Conservation (phyloP, 2,329 filamentous ascomycete genomes). For the Arthrobotrys sphaeroides region DNA sequence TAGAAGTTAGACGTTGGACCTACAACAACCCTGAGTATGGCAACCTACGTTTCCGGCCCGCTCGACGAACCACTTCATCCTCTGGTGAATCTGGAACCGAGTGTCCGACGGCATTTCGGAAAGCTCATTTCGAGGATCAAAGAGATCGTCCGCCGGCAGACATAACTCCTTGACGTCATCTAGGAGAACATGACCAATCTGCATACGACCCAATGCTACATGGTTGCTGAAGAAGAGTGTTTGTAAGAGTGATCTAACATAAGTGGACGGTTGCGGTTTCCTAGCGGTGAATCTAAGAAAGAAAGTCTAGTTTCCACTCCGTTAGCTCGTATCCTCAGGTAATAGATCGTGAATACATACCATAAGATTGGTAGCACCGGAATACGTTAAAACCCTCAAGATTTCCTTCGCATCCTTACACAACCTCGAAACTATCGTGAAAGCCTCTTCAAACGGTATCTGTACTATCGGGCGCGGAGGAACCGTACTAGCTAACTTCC, state of each 20-base stretch:
- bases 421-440: conserved; percentile 74
- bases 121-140: conserved; percentile 78
- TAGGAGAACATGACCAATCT: conserved; percentile 78
- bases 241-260: conserved; percentile 81
- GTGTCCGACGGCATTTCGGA: conserved; percentile 78
- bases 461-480: conserved; percentile 90
- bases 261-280: conserved; percentile 83
- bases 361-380: conserved; percentile 74
- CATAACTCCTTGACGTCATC: conserved; percentile 82
- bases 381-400: conserved; percentile 73
- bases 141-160: conserved; percentile 74
- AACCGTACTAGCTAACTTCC: conserved; percentile 90
- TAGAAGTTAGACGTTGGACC: conserved; percentile 29
- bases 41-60: conserved; percentile 64
- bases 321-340: conserved; percentile 8
- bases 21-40: neutral
- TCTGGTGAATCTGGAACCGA: conserved; percentile 75
- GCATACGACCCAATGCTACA: conserved; percentile 73
- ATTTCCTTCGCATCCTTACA: conserved; percentile 77
- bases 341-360: conserved; percentile 63
- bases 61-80: conserved; percentile 75
- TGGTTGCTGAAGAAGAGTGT: conserved; percentile 78
- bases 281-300: conserved; percentile 60
- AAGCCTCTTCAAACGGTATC: conserved; percentile 76
- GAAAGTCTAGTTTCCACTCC: conserved; percentile 53